A percentile compares a stretch with the other conserved stretches of the same genome.
Evolutionary conservation across 805 yeast species (phyloP).

Genomic region (Saccharomycopsis sp.): DNA sequence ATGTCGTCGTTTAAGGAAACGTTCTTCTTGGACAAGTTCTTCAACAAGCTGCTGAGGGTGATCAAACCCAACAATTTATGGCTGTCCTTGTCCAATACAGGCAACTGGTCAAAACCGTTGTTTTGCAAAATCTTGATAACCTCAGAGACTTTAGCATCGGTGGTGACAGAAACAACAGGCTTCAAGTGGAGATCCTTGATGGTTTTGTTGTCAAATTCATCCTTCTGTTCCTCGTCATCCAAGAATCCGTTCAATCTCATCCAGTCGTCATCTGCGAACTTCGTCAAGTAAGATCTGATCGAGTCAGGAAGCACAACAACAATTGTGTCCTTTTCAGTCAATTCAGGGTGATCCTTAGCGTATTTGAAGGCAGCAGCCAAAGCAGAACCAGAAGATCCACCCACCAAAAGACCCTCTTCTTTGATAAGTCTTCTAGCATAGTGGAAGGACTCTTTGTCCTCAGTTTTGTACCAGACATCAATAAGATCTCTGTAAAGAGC

Average conservation of each 20-base stretch:
- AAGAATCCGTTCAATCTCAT: conserved; percentile 71
- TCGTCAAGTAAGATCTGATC: conserved; percentile 77
- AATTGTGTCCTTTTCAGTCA: conserved; percentile 65
- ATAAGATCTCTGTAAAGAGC: conserved; percentile 61
- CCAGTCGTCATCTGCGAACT: conserved; percentile 90
- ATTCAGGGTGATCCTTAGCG: conserved; percentile 48
- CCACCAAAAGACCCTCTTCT: conserved; percentile 82
- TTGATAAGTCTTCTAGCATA: conserved; percentile 75
- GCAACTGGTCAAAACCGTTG: conserved; percentile 80
- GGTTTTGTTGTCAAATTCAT: conserved; percentile 37
- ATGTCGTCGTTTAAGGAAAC: conserved; percentile 51
- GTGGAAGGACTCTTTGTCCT: conserved; percentile 71
- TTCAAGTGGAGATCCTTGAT: conserved; percentile 66
- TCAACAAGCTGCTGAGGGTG: conserved; percentile 66
- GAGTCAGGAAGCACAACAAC: conserved; percentile 85
- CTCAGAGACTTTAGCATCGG: conserved; percentile 49
- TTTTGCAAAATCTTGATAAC: conserved; percentile 65
- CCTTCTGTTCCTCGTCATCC: conserved; percentile 38
- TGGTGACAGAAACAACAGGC: conserved; percentile 71
- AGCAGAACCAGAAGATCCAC: conserved; percentile 87
- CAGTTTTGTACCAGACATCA: conserved; percentile 81
- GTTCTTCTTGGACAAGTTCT: conserved; percentile 55
- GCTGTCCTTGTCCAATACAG: conserved; percentile 50
- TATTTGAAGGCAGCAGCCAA: conserved; percentile 71
- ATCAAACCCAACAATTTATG: conserved; percentile 69